Base-by-base conservation (phyloP, 2,329 filamentous ascomycete genomes). In the Ilyonectria destructans region DNA sequence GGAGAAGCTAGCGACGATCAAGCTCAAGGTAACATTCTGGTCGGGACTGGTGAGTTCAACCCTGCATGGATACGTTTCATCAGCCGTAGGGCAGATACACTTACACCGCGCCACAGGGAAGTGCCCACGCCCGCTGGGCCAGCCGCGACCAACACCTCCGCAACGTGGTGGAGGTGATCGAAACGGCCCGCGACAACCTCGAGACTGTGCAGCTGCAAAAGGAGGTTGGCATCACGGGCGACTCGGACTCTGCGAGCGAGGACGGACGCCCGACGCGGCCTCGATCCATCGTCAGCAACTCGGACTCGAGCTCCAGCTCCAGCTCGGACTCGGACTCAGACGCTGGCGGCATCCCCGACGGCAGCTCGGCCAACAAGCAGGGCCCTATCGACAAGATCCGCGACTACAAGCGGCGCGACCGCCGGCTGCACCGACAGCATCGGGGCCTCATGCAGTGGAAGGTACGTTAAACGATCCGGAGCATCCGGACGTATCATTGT, bases 381-480 rank as follows among this genome's bases (percentile, higher is more conserved):
- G 45, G 76, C 82, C 43, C 80, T 84, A 65, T 82, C 10, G 85
- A 86, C 49, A 83, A 88, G 76, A 67, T 90, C 52, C 86, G 85
- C 64, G 90, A 92, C 67, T 92, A 90, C 76, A 89, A 87, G 76
- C 83, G 85, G 65, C 83, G 90, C 71, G 83, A 86, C 70, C 88
- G 87, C 78, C 85, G 88, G 68, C 80, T 92, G 70, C 90, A 93
- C 78, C 83, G 91, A 56, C 87, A 88, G 76, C 90, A 94, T 75
- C 82, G 90, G 23, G 92, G 92, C 0, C 77, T 92, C 46, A 94
- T 94, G 92, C 92, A 94, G 80, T 94, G 91, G 89, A 82, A 82
- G 78, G 80, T 82, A 72, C 73, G 79, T 61, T 5, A 26, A 58
- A 21, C 48, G 21, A n/a, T 35, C 56, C 48, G 49, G 40, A 56